phyloP scores from a whole-genome alignment of 495 filamentous ascomycete genomes.

The Aspergillus baeticus region DNA sequence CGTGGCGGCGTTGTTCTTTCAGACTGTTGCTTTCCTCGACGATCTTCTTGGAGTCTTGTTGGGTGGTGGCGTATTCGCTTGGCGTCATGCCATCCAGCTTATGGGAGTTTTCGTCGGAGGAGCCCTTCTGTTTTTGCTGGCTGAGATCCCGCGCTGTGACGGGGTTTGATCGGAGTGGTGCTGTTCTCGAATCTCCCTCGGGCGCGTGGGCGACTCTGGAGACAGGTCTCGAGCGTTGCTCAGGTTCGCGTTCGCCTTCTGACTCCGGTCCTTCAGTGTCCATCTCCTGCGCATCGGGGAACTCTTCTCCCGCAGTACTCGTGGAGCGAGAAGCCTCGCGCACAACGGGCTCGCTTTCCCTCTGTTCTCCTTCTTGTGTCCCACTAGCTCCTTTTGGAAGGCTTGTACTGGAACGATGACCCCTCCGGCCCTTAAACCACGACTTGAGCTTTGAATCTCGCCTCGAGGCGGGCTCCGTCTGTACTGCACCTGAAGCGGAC shows the following conservation, averaged over 20 bases:
- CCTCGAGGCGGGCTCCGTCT: slow-evolving; percentile 26
- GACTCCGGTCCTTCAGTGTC: neutral
- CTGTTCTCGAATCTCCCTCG: slow-evolving; percentile 19
- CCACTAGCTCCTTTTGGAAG: neutral
- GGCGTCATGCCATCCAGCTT: slow-evolving; percentile 14
- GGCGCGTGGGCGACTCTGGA: slow-evolving; percentile 8
- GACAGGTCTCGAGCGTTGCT: slow-evolving; percentile 3
- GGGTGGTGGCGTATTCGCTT: slow-evolving; percentile 13
- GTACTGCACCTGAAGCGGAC: neutral
- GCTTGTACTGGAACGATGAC: slow-evolving; percentile 36
- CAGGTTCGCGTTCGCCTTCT: slow-evolving; percentile 10
- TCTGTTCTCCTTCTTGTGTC: neutral
- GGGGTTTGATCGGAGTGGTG: slow-evolving; percentile 37
- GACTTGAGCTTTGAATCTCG: slow-evolving; percentile 50
- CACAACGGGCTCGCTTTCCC: neutral
- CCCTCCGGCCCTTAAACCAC: slow-evolving; percentile 60
- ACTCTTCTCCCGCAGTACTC: neutral
- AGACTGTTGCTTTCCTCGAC: slow-evolving; percentile 21
- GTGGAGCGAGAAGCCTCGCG: neutral
- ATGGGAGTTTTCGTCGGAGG: slow-evolving; percentile 12
- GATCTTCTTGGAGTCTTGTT: slow-evolving; percentile 19
- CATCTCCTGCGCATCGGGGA: slow-evolving; percentile 2
- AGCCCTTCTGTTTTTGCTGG: slow-evolving; percentile 17
- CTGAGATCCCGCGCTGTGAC: slow-evolving; percentile 23
- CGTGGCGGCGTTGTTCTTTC: slow-evolving; percentile 16